Base-by-base conservation (phyloP, 495 filamentous ascomycete genomes). In the Podospora pseudopauciseta region DNA sequence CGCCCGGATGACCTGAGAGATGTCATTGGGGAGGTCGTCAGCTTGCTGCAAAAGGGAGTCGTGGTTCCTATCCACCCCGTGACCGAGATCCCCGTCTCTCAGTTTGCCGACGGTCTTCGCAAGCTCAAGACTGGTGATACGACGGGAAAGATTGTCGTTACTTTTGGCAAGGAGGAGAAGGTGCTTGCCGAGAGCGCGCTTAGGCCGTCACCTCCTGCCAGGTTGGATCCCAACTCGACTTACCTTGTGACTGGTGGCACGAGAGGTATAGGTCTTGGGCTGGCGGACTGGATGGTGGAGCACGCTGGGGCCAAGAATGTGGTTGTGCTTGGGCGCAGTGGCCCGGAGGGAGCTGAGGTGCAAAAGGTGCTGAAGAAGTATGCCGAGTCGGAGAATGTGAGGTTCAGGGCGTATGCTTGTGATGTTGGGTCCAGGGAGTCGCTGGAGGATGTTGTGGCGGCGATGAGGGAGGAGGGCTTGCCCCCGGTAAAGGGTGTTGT, bases 71-170 rank as follows among this genome's bases (percentile, higher is more conserved):
- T 58, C n/a, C 13, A 11, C n/a, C 55, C n/a, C n/a, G 23, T 58
- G n/a, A 58, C 55, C n/a, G 23, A 19, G n/a, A 19, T 58, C 0
- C 55, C 55, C 5, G 23, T 58, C 7, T 58, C 55, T 19, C 55
- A 58, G 55, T 58, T 58, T 18, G n/a, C 55, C 55, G 55, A 58
- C n/a, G 55, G 55, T 20, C 55, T 58, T 6, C 55, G 55, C 55
- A 58, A 58, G 55, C n/a, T 58, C 55, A 58, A 58, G 55, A 7
- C 55, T 18, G 55, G n/a, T 26, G 55, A 58, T n/a, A 19, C n/a
- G 11, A 15, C 23, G n/a, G 55, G 55, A 15, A 58, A 58, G 55
- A 26, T 58, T 18, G 55, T 58, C 5, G n/a, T 58, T 4, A 58
- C 55, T 58, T 58, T 58, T 26, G 55, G 55, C n/a, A 26, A 58